Conservation (phyloP, 768 basidiomycete species). For the Antrodiella citrinella region DNA sequence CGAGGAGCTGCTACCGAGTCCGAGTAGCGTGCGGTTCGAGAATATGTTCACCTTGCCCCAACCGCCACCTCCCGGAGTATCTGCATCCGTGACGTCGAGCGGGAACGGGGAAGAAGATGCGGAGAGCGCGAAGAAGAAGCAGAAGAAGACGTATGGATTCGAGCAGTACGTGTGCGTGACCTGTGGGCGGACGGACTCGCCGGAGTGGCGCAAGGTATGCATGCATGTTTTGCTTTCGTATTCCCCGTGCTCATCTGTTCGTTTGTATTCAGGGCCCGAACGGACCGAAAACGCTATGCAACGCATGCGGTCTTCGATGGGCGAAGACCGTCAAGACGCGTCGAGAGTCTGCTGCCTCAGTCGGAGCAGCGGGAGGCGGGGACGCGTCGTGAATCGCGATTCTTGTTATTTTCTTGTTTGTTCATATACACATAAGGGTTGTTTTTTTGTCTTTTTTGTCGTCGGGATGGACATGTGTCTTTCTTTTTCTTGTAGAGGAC, state of each 20-base stretch:
- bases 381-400: no score
- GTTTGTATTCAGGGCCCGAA: constrained; percentile 58
- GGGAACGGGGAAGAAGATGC: neutral
- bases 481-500: neutral
- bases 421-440: no score
- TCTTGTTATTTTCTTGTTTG: no score
- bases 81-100: neutral
- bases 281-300: constrained; percentile 97
- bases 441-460: neutral
- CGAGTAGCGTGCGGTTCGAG: neutral
- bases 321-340: constrained; percentile 51
- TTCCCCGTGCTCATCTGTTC: constrained; percentile 4
- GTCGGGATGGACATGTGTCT: neutral
- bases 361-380: no score
- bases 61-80: neutral
- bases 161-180: constrained; percentile 85
- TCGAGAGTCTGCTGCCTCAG: neutral
- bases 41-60: neutral
- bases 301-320: constrained; percentile 92
- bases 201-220: constrained; percentile 89
- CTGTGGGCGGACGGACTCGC: constrained; percentile 92
- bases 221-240: constrained; percentile 12
- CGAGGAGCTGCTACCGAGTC: neutral
- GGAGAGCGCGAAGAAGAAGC: neutral
- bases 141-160: constrained; percentile 17